These are phyloP conservation scores for Coleophoma eucalyptorum DNA, from an alignment of 2,329 filamentous ascomycete genomes.

Conservation along the genomic window DNA sequence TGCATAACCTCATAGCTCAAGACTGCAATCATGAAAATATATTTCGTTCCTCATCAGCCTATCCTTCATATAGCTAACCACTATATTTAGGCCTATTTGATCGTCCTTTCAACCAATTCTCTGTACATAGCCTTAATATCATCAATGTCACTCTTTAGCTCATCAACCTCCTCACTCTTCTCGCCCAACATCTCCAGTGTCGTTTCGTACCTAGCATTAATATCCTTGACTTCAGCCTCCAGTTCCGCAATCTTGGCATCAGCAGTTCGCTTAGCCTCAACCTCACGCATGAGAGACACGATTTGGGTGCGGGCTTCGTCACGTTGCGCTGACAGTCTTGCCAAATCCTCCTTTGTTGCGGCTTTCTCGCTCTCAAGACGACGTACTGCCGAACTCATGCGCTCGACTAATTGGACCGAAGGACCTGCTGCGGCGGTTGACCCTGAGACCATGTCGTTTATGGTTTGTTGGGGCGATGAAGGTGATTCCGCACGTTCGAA, in stretches of 20 bases:
- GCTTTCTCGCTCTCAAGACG: constrained; percentile 90
- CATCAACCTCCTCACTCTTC: constrained; percentile 93
- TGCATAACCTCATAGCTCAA: too few relatives aligned
- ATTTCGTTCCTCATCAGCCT: too few relatives aligned
- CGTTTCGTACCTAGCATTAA: constrained; percentile 80
- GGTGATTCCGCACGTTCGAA: constrained; percentile 52
- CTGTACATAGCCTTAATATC: constrained; percentile 97
- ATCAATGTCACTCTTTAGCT: constrained; percentile 80
- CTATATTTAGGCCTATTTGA: constrained; percentile 45
- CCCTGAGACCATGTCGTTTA: constrained; percentile 82
- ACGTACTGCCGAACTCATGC: constrained; percentile 91
- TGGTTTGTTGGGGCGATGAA: constrained; percentile 62
- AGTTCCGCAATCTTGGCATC: constrained; percentile 59
- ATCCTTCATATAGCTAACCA: too few relatives aligned
- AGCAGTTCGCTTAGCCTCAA: constrained; percentile 64
- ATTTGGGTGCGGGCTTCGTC: constrained; percentile 92
- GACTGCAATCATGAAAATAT: too few relatives aligned
- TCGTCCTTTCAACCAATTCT: constrained; percentile 82
- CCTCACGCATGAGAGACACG: constrained; percentile 83
- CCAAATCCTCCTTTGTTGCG: constrained; percentile 80
- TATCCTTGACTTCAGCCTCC: constrained; percentile 61
- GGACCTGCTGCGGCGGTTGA: constrained; percentile 89
- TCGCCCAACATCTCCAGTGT: constrained; percentile 93
- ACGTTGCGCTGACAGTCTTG: constrained; percentile 74
- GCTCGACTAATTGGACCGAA: constrained; percentile 90